phyloP scores from a whole-genome alignment of 805 yeast species.

The Cyberlindnera mrakii region DNA sequence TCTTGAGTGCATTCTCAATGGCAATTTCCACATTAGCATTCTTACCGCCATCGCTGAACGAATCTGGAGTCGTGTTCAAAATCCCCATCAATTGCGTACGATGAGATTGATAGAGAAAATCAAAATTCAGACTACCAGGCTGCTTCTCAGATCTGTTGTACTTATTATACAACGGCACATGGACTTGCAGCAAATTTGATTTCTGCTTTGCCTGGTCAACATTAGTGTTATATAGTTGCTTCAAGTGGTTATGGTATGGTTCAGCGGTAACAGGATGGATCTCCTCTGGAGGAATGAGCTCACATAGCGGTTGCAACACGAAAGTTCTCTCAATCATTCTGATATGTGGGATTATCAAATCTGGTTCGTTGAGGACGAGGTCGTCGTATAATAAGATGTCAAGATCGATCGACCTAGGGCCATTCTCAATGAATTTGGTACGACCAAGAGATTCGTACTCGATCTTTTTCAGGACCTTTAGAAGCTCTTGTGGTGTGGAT shows the following conservation, averaged over 20 bases:
- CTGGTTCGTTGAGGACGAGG: conserved; percentile 45
- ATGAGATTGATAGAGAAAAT: conserved; percentile 35
- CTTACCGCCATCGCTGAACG: conserved; percentile 86
- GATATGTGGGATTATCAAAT: conserved; percentile 77
- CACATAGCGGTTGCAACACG: conserved; percentile 85
- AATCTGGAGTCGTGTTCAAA: conserved; percentile 87
- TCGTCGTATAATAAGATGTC: conserved; percentile 69
- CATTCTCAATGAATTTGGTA: conserved; percentile 76
- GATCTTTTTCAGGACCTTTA: conserved; percentile 59
- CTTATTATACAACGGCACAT: conserved; percentile 39
- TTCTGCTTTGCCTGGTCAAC: conserved; percentile 36
- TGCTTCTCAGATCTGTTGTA: conserved; percentile 10
- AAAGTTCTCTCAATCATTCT: conserved; percentile 85
- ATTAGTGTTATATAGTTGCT: conserved; percentile 40
- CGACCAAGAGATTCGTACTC: conserved; percentile 71
- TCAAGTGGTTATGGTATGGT: conserved; percentile 63
- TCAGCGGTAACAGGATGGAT: conserved; percentile 86
- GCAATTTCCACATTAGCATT: conserved; percentile 34
- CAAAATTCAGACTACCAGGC: conserved; percentile 33
- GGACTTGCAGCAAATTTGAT: conserved; percentile 41
- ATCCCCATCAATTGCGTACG: conserved; percentile 82
- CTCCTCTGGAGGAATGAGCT: conserved; percentile 58
- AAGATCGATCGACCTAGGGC: conserved; percentile 87
- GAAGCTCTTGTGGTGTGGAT: conserved; percentile 57
- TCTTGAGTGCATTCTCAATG: conserved; percentile 37